A percentile compares a stretch with the other conserved stretches of the same genome.
phyloP scores from a whole-genome alignment of 257 asterid genomes.

The Solanum virginianum region DNA sequence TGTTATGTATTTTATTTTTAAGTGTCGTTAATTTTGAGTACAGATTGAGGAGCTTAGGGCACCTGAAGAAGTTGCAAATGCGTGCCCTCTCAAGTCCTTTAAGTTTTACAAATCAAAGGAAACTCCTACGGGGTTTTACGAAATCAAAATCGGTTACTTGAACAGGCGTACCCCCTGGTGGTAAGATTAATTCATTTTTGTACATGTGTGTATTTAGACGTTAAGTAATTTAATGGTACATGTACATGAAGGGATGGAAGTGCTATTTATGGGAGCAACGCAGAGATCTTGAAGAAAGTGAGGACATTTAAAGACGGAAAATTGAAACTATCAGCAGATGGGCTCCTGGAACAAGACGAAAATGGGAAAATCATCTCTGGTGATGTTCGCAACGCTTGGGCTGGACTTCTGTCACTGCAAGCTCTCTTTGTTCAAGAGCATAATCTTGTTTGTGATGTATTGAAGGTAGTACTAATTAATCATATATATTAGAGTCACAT shows the following conservation, averaged over 20 bases:
- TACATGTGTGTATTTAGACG: neutral
- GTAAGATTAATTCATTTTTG: slow-evolving; percentile 13
- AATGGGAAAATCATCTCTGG: slow-evolving; percentile 35
- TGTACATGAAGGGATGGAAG: slow-evolving; percentile 50
- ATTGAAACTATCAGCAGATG: slow-evolving; percentile 37
- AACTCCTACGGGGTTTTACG: slow-evolving; percentile 19
- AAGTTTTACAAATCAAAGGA: slow-evolving; percentile 42
- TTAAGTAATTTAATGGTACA: neutral
- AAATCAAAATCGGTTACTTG: slow-evolving; percentile 26
- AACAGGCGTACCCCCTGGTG: slow-evolving; percentile 63
- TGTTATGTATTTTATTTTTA: neutral
- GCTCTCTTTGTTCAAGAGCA: slow-evolving; percentile 58
- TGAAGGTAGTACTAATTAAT: slow-evolving; percentile 25
- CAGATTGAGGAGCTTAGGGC: slow-evolving; percentile 45
- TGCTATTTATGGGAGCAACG: slow-evolving; percentile 40
- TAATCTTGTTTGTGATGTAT: slow-evolving; percentile 43
- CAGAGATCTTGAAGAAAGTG: slow-evolving; percentile 15
- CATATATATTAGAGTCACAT: neutral
- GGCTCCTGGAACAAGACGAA: slow-evolving; percentile 29
- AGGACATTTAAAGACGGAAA: slow-evolving; percentile 50
- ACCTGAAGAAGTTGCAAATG: slow-evolving; percentile 37
- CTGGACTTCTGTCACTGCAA: slow-evolving; percentile 40
- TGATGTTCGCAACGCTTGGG: slow-evolving; percentile 52
- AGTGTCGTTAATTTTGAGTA: neutral
- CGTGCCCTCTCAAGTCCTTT: slow-evolving; percentile 50